A percentile compares a stretch with the other conserved stretches of the same genome.
Conservation (phyloP, 192 early-diverging fungal genomes). For the Umbelopsis sp. region DNA sequence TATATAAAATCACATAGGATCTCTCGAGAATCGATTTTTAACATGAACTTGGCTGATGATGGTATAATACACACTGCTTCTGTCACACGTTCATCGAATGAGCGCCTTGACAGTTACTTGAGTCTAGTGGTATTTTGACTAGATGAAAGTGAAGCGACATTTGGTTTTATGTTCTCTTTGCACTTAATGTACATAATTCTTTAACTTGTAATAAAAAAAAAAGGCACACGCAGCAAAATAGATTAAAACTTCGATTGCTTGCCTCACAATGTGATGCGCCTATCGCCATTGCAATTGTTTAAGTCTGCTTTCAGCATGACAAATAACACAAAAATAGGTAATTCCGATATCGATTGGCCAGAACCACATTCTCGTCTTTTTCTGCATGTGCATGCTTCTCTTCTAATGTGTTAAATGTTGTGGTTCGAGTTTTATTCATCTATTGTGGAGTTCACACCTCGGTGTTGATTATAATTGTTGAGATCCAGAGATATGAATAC, state of each 20-base stretch:
- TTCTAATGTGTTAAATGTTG: no score
- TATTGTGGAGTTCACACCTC: no score
- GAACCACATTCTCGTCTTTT: no score
- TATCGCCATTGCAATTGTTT: no score
- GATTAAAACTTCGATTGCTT: background rate
- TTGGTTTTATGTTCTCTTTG: background rate
- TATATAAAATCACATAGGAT: background rate
- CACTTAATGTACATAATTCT: conserved; percentile 5
- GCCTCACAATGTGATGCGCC: no score
- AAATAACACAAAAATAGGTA: background rate
- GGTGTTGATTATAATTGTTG: conserved; percentile 9
- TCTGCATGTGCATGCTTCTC: background rate
- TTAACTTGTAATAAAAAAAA: background rate
- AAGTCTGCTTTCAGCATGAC: background rate
- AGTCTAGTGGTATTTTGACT: conserved; percentile 1
- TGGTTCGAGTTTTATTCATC: no score
- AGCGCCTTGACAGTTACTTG: conserved; percentile 10
- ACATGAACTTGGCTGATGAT: background rate
- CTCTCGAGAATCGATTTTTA: background rate
- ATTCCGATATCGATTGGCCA: conserved; percentile 5
- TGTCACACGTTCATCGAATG: conserved; percentile 12
- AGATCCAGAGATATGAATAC: conserved; percentile 55
- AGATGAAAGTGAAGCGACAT: no score
- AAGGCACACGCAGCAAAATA: background rate
- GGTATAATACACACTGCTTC: conserved; percentile 13